These are phyloP conservation scores for Fragaria nilgerrensis DNA, from an alignment of 306 rosid genomes.

Conservation along the genomic window DNA sequence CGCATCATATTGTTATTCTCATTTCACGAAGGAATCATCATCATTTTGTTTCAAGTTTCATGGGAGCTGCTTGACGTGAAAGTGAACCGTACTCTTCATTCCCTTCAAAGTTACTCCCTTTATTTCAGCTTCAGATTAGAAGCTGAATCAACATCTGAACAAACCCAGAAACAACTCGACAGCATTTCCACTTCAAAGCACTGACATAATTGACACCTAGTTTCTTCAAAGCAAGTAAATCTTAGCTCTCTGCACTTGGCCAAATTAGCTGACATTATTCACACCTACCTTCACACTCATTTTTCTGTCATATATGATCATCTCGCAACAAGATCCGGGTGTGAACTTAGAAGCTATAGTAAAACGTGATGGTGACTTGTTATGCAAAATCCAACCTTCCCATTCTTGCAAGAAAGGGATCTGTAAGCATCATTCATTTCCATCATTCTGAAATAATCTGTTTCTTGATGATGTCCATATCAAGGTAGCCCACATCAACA, in stretches of 20 bases:
- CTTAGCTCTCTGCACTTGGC: neutral
- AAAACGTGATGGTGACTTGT: too few relatives aligned
- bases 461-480: neutral
- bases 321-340: too few relatives aligned
- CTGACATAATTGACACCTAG: neutral
- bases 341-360: too few relatives aligned
- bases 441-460: neutral
- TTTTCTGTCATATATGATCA: neutral
- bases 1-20: neutral
- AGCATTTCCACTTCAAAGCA: neutral
- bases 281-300: neutral
- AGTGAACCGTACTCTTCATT: neutral
- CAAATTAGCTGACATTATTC: neutral
- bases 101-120: neutral
- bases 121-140: neutral
- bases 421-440: neutral
- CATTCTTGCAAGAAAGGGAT: neutral
- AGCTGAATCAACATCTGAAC: neutral
- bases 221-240: neutral
- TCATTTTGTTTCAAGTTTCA: neutral
- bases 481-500: neutral
- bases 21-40: neutral
- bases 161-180: neutral
- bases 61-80: conserved; percentile 1
- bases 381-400: neutral